Base-by-base conservation (phyloP, 768 basidiomycete genomes). In the Gloeopeniophorella convolvens region DNA sequence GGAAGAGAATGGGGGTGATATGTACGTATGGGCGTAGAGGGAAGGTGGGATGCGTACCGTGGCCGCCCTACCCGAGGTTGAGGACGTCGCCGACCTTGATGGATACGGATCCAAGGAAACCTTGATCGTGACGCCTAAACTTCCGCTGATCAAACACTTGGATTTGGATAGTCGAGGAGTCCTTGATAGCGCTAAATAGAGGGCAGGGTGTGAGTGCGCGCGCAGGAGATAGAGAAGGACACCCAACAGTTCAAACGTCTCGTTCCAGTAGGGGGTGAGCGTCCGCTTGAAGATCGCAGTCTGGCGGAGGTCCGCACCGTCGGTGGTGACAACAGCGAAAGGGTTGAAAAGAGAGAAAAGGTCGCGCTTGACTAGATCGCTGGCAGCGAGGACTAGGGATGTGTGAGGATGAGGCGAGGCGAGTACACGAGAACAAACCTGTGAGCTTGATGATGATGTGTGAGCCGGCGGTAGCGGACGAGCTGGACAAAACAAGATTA, bases 131-230 rank as follows among this genome's bases (percentile, higher is more conserved):
- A 65, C 82, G 82, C 70, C 78, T 90, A 70, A 89, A 92, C 66
- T 88, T 90, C 63, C 80, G 78, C 67, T 90, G 83, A 73, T 95
- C 92, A 63, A 93, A 92, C 51, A 95, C 79, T 69, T 94, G 89
- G 39, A 94, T 86, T 21, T 77, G 75, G 61, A 94, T 76, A 59
- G 79, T 74, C 30, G 89, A 91, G 24, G 81, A 80, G 54, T 79
- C 82, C 37, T 78, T 83, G 57, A 92, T 79, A 54, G 73, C 75
- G 57, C 89, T 89, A 57, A 4, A 21, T 34, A 52, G 45, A 30
- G 49, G 31, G 24, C 26, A 49, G 47, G 16, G 54, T 24, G 48
- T 31, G n/a, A 32, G 12, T 20, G n/a, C n/a, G n/a, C n/a, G n/a
- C n/a, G n/a, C 13, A 16, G n/a, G 9, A 18, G n/a, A 34, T 1